phyloP scores from a whole-genome alignment of 257 asterid genomes.

The Fraxinus excelsior region DNA sequence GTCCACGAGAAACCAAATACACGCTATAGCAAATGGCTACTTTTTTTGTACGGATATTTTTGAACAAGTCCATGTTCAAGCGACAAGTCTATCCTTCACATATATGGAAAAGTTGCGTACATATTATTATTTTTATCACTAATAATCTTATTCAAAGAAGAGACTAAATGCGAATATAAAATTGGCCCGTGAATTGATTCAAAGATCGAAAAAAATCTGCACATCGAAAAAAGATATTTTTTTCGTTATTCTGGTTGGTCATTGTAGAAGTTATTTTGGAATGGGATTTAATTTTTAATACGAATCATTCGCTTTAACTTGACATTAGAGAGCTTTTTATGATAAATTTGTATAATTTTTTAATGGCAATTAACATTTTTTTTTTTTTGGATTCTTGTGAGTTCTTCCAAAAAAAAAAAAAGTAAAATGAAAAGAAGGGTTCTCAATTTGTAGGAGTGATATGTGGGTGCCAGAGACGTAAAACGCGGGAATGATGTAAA shows the following conservation, averaged over 20 bases:
- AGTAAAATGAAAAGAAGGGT: not conserved
- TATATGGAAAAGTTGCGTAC: not conserved
- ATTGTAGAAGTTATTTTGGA: too few relatives aligned
- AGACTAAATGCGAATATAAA: too few relatives aligned
- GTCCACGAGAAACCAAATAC: slow-evolving; percentile 31
- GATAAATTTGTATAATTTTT: too few relatives aligned
- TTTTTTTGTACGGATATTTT: not conserved
- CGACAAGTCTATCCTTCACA: not conserved
- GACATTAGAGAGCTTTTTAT: not conserved
- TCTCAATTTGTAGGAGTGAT: not conserved
- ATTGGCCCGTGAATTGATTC: too few relatives aligned
- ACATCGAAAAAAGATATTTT: too few relatives aligned
- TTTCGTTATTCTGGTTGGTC: too few relatives aligned
- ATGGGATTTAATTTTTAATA: too few relatives aligned
- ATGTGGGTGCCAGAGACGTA: slow-evolving; percentile 35
- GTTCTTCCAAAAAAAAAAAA: not conserved
- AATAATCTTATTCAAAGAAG: too few relatives aligned
- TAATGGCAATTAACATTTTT: too few relatives aligned
- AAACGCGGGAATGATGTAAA: slow-evolving; percentile 41
- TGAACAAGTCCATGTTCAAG: not conserved
- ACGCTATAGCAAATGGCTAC: not conserved
- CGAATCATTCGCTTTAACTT: too few relatives aligned
- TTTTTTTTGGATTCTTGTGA: not conserved
- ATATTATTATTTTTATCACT: too few relatives aligned
- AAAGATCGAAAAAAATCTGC: too few relatives aligned